These are phyloP conservation scores for Hypoxylon sp. DNA, from an alignment of 2,329 filamentous ascomycete species.

Conservation along the genomic window DNA sequence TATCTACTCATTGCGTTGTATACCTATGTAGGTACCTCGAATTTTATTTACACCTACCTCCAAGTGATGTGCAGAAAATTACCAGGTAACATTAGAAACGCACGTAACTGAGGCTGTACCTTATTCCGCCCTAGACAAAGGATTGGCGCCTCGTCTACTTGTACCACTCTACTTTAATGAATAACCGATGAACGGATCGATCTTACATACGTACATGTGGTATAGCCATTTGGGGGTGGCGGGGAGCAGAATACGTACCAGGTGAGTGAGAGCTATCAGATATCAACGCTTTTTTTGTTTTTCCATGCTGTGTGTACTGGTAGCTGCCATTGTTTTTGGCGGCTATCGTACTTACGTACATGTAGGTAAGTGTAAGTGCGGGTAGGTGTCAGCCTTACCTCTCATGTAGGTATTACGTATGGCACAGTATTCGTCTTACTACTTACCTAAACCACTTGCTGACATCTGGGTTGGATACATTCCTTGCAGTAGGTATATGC, in stretches of 20 bases:
- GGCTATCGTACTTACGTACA: not conserved
- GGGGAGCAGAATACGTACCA: not conserved
- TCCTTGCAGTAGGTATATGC: not conserved
- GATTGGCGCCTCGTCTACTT: not conserved
- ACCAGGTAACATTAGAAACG: not conserved
- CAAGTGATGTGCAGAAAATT: conserved; percentile 2
- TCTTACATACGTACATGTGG: not conserved
- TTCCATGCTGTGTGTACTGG: not conserved
- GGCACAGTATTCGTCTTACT: conserved; percentile 5
- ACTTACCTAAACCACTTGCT: conserved; percentile 10
- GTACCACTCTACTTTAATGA: not conserved
- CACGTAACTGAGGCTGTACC: conserved; percentile 1
- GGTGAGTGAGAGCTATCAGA: not conserved
- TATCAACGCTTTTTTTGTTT: not conserved
- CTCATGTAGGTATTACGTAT: conserved; percentile 2
- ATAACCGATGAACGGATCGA: not conserved
- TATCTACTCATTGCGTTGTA: no score
- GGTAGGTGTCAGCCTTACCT: conserved; percentile 5
- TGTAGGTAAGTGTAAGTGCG: not conserved
- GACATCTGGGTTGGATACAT: conserved; percentile 10
- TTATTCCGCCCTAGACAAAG: not conserved
- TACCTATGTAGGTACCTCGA: not conserved
- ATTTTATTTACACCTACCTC: not conserved
- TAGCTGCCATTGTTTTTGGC: not conserved
- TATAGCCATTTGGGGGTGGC: not conserved